These are phyloP conservation scores for Eudorina sp. DNA, from an alignment of 139 green algal species.

Conservation along the genomic window DNA sequence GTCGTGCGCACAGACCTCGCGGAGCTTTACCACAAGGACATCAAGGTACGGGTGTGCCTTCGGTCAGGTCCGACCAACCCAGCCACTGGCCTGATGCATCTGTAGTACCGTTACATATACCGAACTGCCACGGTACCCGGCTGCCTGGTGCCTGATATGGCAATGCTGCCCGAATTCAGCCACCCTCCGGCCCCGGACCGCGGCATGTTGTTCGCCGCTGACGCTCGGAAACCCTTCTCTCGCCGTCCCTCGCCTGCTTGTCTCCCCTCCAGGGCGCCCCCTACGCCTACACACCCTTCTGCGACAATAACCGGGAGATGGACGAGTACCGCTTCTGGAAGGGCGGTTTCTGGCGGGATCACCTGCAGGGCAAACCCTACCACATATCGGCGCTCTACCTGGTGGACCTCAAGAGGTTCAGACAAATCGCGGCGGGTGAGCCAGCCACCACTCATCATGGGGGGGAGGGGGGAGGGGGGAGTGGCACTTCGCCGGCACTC, in stretches of 20 bases:
- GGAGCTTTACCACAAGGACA: conserved; percentile 95
- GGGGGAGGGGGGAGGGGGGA: background rate
- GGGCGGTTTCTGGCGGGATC: conserved; percentile 96
- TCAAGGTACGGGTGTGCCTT: conserved; percentile 74
- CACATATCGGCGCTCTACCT: conserved; percentile 98
- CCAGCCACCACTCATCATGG: background rate
- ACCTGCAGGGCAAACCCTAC: conserved; percentile 95
- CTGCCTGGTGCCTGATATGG: no score
- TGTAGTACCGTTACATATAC: no score
- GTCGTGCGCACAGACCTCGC: conserved; percentile 93
- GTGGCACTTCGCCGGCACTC: no score
- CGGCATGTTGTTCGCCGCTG: no score
- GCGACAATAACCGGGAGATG: conserved; percentile 97
- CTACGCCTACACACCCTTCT: conserved; percentile 98
- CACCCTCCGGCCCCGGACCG: no score
- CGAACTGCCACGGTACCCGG: no score
- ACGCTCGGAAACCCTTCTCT: no score
- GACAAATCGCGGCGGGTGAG: conserved; percentile 84
- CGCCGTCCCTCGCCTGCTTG: no score
- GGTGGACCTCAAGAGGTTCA: conserved; percentile 94
- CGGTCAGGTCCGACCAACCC: background rate
- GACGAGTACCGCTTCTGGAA: conserved; percentile 99
- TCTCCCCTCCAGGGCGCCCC: conserved; percentile 85
- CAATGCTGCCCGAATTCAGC: no score
- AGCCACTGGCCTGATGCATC: no score